These are phyloP conservation scores for Penicillium pulvis DNA, from an alignment of 495 filamentous ascomycete genomes.

Conservation along the genomic window DNA sequence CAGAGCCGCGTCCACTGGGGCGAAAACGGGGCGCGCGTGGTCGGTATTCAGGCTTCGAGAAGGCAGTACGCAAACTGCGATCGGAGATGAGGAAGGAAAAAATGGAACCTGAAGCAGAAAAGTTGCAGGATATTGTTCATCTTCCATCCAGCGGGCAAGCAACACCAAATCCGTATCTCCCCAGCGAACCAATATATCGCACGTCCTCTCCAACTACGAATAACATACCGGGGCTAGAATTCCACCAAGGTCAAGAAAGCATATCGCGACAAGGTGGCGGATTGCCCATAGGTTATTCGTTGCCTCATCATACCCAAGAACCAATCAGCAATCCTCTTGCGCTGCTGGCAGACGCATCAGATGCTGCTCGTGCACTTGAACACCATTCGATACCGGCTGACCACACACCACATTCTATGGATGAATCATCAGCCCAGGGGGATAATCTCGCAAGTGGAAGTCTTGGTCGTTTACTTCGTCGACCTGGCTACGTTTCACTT, in stretches of 20 bases:
- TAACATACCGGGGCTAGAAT: background rate
- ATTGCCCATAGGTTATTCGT: background rate
- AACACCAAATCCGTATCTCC: background rate
- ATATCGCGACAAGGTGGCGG: background rate
- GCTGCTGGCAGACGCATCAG: conserved; percentile 28
- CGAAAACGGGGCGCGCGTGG: conserved; percentile 25
- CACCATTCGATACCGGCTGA: background rate
- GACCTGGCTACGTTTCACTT: conserved; percentile 24
- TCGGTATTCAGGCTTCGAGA: conserved; percentile 30
- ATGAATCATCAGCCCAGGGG: background rate
- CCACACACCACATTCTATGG: background rate
- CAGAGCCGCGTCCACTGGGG: conserved; percentile 24
- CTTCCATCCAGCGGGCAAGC: background rate
- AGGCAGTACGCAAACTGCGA: conserved; percentile 28
- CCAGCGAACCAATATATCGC: background rate
- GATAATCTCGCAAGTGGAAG: background rate
- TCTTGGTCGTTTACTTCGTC: conserved; percentile 14
- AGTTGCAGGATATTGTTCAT: background rate
- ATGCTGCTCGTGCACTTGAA: conserved; percentile 21
- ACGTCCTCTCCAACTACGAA: background rate
- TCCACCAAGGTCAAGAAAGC: background rate
- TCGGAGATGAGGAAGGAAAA: conserved; percentile 22
- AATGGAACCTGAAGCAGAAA: conserved; percentile 5
- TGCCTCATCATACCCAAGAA: conserved; percentile 9
- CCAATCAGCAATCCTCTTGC: conserved; percentile 31